These are phyloP conservation scores for Chytriomyces hyalinus DNA, from an alignment of 192 early-diverging fungal species.

Conservation along the genomic window DNA sequence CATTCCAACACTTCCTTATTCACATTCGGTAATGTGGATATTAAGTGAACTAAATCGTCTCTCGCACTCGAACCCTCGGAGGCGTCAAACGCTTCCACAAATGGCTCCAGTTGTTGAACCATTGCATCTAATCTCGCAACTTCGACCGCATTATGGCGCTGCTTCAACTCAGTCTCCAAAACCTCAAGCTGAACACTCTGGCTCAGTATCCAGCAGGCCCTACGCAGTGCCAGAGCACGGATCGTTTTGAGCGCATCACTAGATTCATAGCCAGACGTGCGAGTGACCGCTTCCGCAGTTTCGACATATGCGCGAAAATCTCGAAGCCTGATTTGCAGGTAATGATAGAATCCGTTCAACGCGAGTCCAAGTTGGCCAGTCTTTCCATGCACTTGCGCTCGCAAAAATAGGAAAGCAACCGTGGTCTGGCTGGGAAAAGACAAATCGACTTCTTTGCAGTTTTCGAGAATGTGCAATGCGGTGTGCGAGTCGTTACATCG, in stretches of 20 bases:
- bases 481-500: not conserved
- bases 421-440: constrained; percentile 10
- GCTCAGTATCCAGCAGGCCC: not conserved
- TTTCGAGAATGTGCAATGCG: not conserved
- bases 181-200: not conserved
- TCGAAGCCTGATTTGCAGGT: not conserved
- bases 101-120: not conserved
- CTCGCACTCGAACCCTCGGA: not conserved
- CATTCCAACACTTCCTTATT: not conserved
- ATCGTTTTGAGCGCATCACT: not conserved
- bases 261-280: not conserved
- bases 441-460: not conserved
- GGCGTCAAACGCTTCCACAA: constrained; percentile 12
- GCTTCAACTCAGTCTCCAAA: not conserved
- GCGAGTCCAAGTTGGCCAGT: not conserved
- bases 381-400: not conserved
- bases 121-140: not conserved
- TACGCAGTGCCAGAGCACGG: constrained; percentile 2
- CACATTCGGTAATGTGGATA: not conserved
- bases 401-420: not conserved
- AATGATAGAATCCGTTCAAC: not conserved
- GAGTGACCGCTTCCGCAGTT: not conserved
- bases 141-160: not conserved
- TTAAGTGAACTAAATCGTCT: not conserved
- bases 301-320: constrained; percentile 12